A percentile compares a stretch with the other conserved stretches of the same genome.
These are phyloP conservation scores for Davidsoniella eucalypti DNA, from an alignment of 2,329 filamentous ascomycete species.

Conservation along the genomic window DNA sequence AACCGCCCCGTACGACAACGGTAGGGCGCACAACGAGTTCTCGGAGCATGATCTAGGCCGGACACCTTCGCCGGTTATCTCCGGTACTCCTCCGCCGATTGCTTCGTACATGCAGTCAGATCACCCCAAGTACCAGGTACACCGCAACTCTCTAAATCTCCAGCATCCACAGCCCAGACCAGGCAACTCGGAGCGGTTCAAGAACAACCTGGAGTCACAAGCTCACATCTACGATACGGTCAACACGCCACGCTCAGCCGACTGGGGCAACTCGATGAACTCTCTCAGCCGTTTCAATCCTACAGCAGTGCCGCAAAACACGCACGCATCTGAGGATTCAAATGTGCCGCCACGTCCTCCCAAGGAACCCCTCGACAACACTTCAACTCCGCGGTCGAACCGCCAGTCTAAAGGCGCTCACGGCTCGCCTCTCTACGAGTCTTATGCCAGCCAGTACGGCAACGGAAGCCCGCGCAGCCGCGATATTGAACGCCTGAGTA, in stretches of 20 bases:
- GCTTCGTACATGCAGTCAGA: slow-evolving; percentile 39
- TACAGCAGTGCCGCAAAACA: slow-evolving; percentile 32
- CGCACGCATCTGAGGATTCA: slow-evolving; percentile 21
- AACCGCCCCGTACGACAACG: slow-evolving; percentile 39
- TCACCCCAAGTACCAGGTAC: slow-evolving; percentile 67
- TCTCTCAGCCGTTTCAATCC: slow-evolving; percentile 37
- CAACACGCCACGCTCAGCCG: slow-evolving; percentile 41
- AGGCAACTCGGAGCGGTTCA: slow-evolving; percentile 58
- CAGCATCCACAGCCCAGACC: slow-evolving; percentile 65
- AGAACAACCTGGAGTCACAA: slow-evolving; percentile 55
- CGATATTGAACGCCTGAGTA: slow-evolving; percentile 37
- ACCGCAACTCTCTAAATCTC: slow-evolving; percentile 64
- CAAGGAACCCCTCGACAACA: slow-evolving; percentile 41
- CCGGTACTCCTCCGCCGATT: slow-evolving; percentile 27
- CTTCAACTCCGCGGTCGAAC: slow-evolving; percentile 11
- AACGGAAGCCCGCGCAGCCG: slow-evolving; percentile 38
- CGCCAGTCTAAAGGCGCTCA: slow-evolving; percentile 19
- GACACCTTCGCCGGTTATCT: slow-evolving; percentile 11
- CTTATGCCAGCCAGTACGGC: slow-evolving; percentile 36
- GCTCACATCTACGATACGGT: slow-evolving; percentile 50
- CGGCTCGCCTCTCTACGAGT: background rate
- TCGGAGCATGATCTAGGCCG: slow-evolving; percentile 32
- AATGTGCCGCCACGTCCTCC: slow-evolving; percentile 40
- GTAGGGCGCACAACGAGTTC: slow-evolving; percentile 43
- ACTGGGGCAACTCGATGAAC: slow-evolving; percentile 45